Evolutionary conservation across 2,329 filamentous ascomycete species (phyloP), one percentile per base, ranked within the genome.

Genomic region (Aureobasidium zeae): DNA sequence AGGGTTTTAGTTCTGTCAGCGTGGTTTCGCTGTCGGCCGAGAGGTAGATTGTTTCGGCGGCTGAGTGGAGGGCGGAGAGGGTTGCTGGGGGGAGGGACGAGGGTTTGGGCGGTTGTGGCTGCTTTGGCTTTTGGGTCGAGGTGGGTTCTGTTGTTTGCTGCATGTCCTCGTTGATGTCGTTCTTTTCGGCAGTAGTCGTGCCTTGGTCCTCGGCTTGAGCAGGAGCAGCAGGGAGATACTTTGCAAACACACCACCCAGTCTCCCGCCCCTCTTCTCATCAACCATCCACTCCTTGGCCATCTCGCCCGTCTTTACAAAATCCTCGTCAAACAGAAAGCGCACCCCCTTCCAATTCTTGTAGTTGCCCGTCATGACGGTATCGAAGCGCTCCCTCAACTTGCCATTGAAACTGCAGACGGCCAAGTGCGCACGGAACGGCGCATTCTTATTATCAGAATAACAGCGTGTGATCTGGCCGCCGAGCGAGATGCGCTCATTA

Each of bases 1-100:
- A 82, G 0, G 88, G 86, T 60, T 88, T 86, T 31, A 98, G 74
- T 31, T 83, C 76, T 5, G 82, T 80, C 21, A 98, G 72, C 0
- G 83, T 89, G 52, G 94, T 73, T 0, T 83, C 79, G n/a, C 86
- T 93, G 62, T 98, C 91, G 12, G 87, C 87, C 6, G 86, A 86
- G 4, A 98, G 76, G 59, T 98, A 98, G 46, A 98, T 76, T 5
- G 95, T 71, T 59, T 82, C 74, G 36, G 73, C 71, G 34, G 46
- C 30, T 12, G 16, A 16, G 8, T 31, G 11, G 2, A 44, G 24
- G 22, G 24, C 22, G 24, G 11, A 11, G 9, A 44, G 31, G 11
- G 32, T 31, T 22, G 26, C 31, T 8, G 39, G 22, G 6, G 38
- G 30, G 1, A 43, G 21, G 1, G 38, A 33, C 4, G 22, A 12